Evolutionary conservation across 495 filamentous ascomycete genomes (phyloP), one percentile per base, ranked within the genome.

Genomic region (Filosporella fistucella): DNA sequence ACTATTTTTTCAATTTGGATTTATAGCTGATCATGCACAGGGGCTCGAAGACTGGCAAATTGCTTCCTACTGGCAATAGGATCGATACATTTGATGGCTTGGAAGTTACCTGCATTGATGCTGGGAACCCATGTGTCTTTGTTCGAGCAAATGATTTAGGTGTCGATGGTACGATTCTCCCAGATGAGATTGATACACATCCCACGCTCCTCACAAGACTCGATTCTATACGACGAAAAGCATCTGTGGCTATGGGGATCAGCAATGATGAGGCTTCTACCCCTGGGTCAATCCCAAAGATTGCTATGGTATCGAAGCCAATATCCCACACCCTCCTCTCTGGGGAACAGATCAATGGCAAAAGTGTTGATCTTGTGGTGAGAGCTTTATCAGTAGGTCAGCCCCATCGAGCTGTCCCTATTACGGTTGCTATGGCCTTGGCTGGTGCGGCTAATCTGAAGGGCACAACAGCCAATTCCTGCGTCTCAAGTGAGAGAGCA

Each of bases 81-180:
- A 58, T 71, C 6, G 80, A 90, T 51, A 56, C 26, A 0, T 66
- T 88, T 26, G 61, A 69, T 5, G 72, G 76, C 2, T 61, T 79
- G 0, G 56, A 65, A n/a, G 79, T 74, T 2, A 78, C 67, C 8
- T 72, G 70, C 30, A 71, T 88, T 22, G 86, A 90, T 47, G 81
- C 76, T 2, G 76, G 72, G 1, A 88, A 87, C 49, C 85, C 85
- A 0, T 77, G 79, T 26, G 73, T 84, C 3, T 88, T 88, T 57
- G 67, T 88, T 0, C 63, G 63, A 7, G 76, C 76, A 1, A 54
- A 54, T 1, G 75, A 78, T 52, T 55, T 86, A 0, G 74, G 66
- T 4, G 55, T 84, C 0, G 47, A 61, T 1, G 68, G 70, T 8
- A 69, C 70, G 2, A 58, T 85, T 18, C 67, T 70, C 3, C 81